Conservation (phyloP, 164 flowering plant species). For the Annona squamosa region DNA sequence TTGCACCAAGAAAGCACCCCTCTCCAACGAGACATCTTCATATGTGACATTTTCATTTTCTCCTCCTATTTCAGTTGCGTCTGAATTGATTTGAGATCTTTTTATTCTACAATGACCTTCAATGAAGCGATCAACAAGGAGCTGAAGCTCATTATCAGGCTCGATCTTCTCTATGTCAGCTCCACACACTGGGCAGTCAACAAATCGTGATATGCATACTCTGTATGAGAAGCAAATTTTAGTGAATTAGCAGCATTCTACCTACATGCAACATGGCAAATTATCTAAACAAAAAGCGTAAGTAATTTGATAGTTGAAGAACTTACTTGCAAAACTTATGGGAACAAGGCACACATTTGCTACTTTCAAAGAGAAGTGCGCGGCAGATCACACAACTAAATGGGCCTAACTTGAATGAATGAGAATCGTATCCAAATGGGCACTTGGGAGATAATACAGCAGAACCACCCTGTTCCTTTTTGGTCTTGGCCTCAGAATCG, state of each 20-base stretch:
- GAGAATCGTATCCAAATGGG: conserved; percentile 86
- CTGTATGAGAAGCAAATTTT: conserved; percentile 24
- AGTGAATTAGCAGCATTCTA: not conserved
- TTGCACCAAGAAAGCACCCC: conserved; percentile 93
- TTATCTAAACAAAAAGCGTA: conserved; percentile 1
- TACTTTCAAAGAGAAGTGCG: conserved; percentile 77
- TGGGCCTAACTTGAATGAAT: conserved; percentile 84
- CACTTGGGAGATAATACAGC: conserved; percentile 52
- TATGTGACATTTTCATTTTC: conserved; percentile 54
- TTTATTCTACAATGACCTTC: conserved; percentile 97
- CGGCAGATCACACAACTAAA: conserved; percentile 88
- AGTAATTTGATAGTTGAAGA: not conserved
- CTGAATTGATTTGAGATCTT: conserved; percentile 41
- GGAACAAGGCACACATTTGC: conserved; percentile 84
- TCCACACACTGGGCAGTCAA: conserved; percentile 94
- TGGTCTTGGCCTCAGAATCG: conserved; percentile 40
- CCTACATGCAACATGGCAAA: not conserved
- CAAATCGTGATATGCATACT: conserved; percentile 74
- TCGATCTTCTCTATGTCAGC: conserved; percentile 83
- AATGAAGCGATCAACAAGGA: conserved; percentile 75
- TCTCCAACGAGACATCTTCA: conserved; percentile 88
- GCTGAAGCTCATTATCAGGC: conserved; percentile 66
- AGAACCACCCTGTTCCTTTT: conserved; percentile 25
- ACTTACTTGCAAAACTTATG: conserved; percentile 91
- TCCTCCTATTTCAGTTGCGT: conserved; percentile 24